Percentiles rank a stretch among this genome's conserved stretches.
phyloP scores from a whole-genome alignment of 345 rosid genomes.

The Orychophragmus violaceus region DNA sequence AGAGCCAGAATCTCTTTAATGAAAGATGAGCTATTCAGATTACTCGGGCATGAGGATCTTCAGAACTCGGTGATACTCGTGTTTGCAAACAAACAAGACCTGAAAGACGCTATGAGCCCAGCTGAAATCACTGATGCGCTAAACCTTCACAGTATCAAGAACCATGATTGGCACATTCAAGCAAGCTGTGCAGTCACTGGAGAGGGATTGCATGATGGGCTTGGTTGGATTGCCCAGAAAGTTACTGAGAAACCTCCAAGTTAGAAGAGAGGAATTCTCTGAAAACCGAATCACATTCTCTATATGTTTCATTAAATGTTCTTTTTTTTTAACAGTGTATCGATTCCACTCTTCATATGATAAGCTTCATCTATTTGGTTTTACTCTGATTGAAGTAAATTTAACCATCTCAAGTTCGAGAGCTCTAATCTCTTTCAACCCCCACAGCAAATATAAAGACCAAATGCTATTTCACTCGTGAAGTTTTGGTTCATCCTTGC shows the following conservation, averaged over 20 bases:
- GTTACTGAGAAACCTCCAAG: constrained; percentile 69
- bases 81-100: constrained; percentile 88
- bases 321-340: not conserved
- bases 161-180: constrained; percentile 96
- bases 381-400: not conserved
- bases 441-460: too few species aligned
- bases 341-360: not conserved
- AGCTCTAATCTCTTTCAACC: too few species aligned
- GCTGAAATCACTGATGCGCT: constrained; percentile 82
- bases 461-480: too few species aligned
- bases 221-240: constrained; percentile 85
- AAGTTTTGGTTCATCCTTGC: too few species aligned
- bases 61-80: constrained; percentile 69
- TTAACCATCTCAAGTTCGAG: too few species aligned
- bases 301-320: not conserved
- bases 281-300: not conserved
- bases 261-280: constrained; percentile 15
- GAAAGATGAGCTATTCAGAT: constrained; percentile 75
- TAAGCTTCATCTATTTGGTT: not conserved
- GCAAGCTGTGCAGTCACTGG: constrained; percentile 85
- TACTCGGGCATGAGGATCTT: constrained; percentile 71
- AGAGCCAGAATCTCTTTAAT: constrained; percentile 72
- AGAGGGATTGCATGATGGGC: constrained; percentile 79
- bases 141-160: constrained; percentile 83
- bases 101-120: constrained; percentile 88